These are phyloP conservation scores for Pinus taeda DNA, from an alignment of 75 land plant species.

Conservation along the genomic window DNA sequence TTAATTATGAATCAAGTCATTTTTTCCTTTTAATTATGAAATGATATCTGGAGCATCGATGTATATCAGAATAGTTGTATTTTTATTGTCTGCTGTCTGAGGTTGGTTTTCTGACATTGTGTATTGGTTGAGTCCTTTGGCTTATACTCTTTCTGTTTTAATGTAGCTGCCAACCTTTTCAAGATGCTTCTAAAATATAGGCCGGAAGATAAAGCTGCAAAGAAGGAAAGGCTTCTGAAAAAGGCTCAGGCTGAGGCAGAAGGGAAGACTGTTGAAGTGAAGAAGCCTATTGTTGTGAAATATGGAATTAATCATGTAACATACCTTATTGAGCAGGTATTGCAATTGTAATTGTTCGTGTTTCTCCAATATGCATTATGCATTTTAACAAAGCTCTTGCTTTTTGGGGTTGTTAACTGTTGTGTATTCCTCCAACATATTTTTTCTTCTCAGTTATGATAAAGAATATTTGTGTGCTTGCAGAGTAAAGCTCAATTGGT, in stretches of 20 bases:
- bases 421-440: neutral
- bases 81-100: neutral
- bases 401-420: neutral
- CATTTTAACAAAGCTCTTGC: neutral
- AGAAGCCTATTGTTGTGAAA: conserved; percentile 76
- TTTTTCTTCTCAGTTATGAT: neutral
- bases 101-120: neutral
- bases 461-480: neutral
- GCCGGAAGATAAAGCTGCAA: conserved; percentile 68
- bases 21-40: too few species aligned
- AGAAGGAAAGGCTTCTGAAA: conserved; percentile 65
- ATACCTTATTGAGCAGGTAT: conserved; percentile 73
- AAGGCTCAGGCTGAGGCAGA: conserved; percentile 68
- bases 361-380: neutral
- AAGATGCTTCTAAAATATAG: conserved; percentile 77
- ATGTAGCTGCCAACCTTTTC: conserved; percentile 52
- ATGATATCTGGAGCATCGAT: too few species aligned
- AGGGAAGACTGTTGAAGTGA: conserved; percentile 43
- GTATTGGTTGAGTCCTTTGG: neutral
- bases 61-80: too few species aligned
- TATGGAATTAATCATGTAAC: conserved; percentile 74
- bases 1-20: too few species aligned
- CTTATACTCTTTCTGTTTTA: neutral
- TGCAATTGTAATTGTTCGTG: too few species aligned
- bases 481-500: conserved; percentile 76